Conservation (phyloP, 495 filamentous ascomycete genomes). For the Sphaerosporella brunnea region DNA sequence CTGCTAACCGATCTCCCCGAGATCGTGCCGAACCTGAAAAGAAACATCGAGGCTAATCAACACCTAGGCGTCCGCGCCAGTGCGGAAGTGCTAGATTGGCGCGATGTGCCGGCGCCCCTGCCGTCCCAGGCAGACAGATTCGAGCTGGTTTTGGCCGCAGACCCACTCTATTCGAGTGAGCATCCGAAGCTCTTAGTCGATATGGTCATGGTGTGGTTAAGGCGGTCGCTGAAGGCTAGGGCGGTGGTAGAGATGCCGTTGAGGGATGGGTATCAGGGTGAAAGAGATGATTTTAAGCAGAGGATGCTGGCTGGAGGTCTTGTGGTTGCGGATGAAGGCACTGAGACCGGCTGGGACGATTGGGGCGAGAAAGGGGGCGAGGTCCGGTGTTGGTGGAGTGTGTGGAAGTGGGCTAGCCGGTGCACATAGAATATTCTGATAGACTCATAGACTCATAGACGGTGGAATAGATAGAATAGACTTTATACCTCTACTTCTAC, state of each 20-base stretch:
- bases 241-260: slow-evolving; percentile 50
- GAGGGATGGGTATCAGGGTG: slow-evolving; percentile 38
- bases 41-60: slow-evolving; percentile 41
- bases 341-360: slow-evolving; percentile 52
- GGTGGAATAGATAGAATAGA: too few relatives aligned
- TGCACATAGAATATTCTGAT: too few relatives aligned
- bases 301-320: slow-evolving; percentile 40
- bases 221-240: slow-evolving; percentile 30
- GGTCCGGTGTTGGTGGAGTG: slow-evolving; percentile 45
- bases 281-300: slow-evolving; percentile 37
- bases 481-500: too few relatives aligned
- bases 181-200: slow-evolving; percentile 46
- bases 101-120: slow-evolving; percentile 23
- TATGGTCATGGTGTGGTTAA: slow-evolving; percentile 39
- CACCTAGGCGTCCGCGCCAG: slow-evolving; percentile 29
- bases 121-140: slow-evolving; percentile 31
- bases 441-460: too few relatives aligned
- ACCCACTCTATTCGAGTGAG: slow-evolving; percentile 49
- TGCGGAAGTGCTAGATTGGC: slow-evolving; percentile 52
- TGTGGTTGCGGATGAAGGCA: slow-evolving; percentile 37
- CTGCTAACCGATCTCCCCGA: slow-evolving; percentile 49
- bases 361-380: slow-evolving; percentile 40
- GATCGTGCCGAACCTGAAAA: slow-evolving; percentile 49
- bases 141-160: slow-evolving; percentile 48
- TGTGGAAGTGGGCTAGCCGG: slow-evolving; percentile 1